phyloP scores from a whole-genome alignment of 1,284 basidiomycete genomes.

The Ustilago bromivora region DNA sequence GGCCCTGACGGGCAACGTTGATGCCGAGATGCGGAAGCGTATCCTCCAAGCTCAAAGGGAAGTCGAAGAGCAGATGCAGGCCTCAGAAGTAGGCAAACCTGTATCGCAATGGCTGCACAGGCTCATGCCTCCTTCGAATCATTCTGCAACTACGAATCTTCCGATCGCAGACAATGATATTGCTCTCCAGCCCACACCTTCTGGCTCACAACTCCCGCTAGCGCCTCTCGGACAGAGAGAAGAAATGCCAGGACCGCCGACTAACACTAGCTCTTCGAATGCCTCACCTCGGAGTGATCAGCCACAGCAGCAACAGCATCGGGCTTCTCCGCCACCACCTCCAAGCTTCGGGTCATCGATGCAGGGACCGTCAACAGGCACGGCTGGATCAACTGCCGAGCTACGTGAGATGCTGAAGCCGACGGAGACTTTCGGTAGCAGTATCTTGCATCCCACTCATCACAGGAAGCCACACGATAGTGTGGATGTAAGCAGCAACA shows the following conservation, averaged over 20 bases:
- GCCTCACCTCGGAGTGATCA: background rate
- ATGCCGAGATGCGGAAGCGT: background rate
- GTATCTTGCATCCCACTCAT: background rate
- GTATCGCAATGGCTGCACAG: background rate
- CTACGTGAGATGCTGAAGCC: constrained; percentile 5
- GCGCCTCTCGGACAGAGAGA: background rate
- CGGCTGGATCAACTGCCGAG: background rate
- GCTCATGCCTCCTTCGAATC: background rate
- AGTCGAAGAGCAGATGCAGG: background rate
- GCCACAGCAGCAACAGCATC: background rate
- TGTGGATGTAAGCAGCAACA: constrained; percentile 5
- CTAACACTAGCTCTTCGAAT: background rate
- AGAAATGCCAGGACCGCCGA: background rate
- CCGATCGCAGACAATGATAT: background rate
- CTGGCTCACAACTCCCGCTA: background rate
- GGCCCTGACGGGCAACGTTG: background rate
- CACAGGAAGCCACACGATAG: background rate
- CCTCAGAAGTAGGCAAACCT: background rate
- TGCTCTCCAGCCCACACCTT: background rate
- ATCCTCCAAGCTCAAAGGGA: background rate
- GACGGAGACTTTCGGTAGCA: background rate
- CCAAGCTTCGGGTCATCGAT: constrained; percentile 2
- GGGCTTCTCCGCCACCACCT: background rate
- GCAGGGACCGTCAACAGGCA: background rate
- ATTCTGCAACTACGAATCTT: background rate